Evolutionary conservation across 495 filamentous ascomycete species (phyloP).

Genomic region (Penicillium waksmanii): DNA sequence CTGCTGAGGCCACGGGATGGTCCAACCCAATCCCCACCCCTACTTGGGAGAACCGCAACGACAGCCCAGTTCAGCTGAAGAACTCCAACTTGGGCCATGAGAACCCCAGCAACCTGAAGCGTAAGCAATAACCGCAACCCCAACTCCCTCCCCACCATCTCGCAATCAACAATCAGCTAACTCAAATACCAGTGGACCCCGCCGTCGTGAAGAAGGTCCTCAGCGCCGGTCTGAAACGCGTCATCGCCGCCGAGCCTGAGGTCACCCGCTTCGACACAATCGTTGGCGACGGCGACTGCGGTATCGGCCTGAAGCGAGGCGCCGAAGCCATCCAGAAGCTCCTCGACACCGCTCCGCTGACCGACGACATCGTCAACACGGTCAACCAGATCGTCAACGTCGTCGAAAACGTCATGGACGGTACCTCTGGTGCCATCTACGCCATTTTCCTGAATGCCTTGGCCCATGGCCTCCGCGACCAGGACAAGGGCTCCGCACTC

Average conservation of each 20-base stretch:
- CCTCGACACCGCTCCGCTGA: constrained; percentile 52
- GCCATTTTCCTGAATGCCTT: constrained; percentile 96
- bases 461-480: constrained; percentile 69
- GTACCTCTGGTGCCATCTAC: constrained; percentile 92
- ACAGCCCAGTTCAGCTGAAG: constrained; percentile 49
- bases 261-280: constrained; percentile 89
- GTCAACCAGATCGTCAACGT: constrained; percentile 76
- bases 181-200: constrained; percentile 56
- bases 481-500: constrained; percentile 51
- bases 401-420: constrained; percentile 92
- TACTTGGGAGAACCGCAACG: constrained; percentile 56
- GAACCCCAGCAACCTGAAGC: constrained; percentile 69
- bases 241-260: constrained; percentile 80
- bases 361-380: constrained; percentile 71
- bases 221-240: constrained; percentile 64
- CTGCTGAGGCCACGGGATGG: constrained; percentile 87
- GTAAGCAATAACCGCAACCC: constrained; percentile 39
- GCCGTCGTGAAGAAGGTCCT: constrained; percentile 60
- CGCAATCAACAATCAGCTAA: constrained; percentile 20
- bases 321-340: constrained; percentile 81
- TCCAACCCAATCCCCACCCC: constrained; percentile 63
- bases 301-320: constrained; percentile 84
- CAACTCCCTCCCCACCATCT: not conserved
- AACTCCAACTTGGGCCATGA: constrained; percentile 58
- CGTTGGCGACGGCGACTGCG: constrained; percentile 96